Conservation (phyloP, 2,329 filamentous ascomycete genomes). For the Amphichorda felina region DNA sequence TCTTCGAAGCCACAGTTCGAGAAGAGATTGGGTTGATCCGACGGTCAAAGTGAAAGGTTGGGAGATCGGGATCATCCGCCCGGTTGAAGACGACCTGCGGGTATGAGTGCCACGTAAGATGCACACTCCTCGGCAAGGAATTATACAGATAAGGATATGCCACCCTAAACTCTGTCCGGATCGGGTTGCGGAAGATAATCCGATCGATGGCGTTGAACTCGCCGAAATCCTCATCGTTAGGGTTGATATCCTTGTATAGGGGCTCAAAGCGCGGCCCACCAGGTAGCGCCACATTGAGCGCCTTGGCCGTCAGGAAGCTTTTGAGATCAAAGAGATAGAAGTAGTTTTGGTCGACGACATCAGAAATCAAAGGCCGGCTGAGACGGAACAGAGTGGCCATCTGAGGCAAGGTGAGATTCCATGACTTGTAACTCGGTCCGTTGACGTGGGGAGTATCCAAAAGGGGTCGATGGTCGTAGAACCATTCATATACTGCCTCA, state of each 20-base stretch:
- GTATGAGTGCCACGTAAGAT: conserved; percentile 85
- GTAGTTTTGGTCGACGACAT: conserved; percentile 92
- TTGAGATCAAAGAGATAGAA: conserved; percentile 95
- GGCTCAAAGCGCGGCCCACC: conserved; percentile 95
- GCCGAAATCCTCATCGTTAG: conserved; percentile 97
- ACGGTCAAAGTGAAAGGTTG: conserved; percentile 97
- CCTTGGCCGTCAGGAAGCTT: conserved; percentile 92
- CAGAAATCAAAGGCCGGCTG: conserved; percentile 80
- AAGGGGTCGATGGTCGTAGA: conserved; percentile 88
- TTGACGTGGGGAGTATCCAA: conserved; percentile 90
- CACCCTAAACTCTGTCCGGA: conserved; percentile 90
- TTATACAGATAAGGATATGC: conserved; percentile 95
- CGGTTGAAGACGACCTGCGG: conserved; percentile 87
- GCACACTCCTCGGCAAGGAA: conserved; percentile 86
- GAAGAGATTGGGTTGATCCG: conserved; percentile 96
- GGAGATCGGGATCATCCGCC: conserved; percentile 77
- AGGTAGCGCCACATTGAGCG: conserved; percentile 93
- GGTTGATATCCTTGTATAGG: conserved; percentile 95
- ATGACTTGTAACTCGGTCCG: conserved; percentile 89
- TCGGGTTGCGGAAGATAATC: conserved; percentile 93
- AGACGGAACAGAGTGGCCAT: conserved; percentile 94
- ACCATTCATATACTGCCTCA: conserved; percentile 85
- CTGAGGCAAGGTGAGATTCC: conserved; percentile 86
- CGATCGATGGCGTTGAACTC: conserved; percentile 99
- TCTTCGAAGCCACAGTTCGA: conserved; percentile 85